These are phyloP conservation scores for Pugionium cornutum DNA, from an alignment of 345 rosid genomes.

Conservation along the genomic window DNA sequence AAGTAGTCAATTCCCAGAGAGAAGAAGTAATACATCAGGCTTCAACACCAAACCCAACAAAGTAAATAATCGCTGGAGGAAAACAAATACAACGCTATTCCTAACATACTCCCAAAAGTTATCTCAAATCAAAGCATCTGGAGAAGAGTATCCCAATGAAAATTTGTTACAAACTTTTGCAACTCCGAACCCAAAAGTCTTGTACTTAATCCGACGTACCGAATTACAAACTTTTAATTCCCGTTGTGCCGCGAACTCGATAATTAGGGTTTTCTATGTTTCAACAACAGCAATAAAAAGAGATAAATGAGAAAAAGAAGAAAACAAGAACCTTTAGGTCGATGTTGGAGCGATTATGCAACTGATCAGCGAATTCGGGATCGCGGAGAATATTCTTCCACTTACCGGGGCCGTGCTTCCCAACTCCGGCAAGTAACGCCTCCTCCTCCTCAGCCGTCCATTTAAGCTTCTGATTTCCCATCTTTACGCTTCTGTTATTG, in stretches of 20 bases:
- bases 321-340: slow-evolving; percentile 73
- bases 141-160: slow-evolving; percentile 5
- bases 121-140: slow-evolving; percentile 14
- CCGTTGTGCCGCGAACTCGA: slow-evolving; percentile 4
- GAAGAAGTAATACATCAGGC: background rate
- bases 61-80: too few relatives aligned
- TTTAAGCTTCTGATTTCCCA: slow-evolving; percentile 87
- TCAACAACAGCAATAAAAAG: background rate
- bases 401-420: slow-evolving; percentile 79
- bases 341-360: slow-evolving; percentile 72
- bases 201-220: slow-evolving; percentile 1
- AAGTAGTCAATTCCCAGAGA: background rate
- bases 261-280: slow-evolving; percentile 21
- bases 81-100: too few relatives aligned
- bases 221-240: background rate
- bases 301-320: background rate
- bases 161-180: background rate
- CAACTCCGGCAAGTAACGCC: slow-evolving; percentile 68
- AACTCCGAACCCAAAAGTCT: slow-evolving; percentile 1
- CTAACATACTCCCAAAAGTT: background rate
- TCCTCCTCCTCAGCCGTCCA: slow-evolving; percentile 85
- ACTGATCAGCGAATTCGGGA: slow-evolving; percentile 62
- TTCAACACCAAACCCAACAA: background rate
- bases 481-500: slow-evolving; percentile 29
- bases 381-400: slow-evolving; percentile 85